Evolutionary conservation across 1,139 yeast genomes (phyloP), one percentile per base, ranked within the genome.

Genomic region (Candida sp.): DNA sequence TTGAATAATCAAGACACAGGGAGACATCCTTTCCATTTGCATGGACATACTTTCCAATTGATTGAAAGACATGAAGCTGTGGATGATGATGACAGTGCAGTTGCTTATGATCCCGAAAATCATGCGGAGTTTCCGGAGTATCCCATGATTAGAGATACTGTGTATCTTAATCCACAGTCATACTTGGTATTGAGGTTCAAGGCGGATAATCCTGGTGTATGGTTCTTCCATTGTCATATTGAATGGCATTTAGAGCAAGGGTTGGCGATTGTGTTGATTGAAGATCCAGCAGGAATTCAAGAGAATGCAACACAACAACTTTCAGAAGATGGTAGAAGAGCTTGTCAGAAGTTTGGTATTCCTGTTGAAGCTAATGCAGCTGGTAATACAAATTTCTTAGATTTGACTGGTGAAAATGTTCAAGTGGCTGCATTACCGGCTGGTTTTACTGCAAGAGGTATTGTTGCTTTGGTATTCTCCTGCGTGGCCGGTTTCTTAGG

Each of bases 201-300:
- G 52, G 89, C 95, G 41, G 81, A 84, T 56, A 87, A 88, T 62
- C 96, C 96, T 23, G 96, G 96, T 56, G 89, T 87, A 35, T 88
- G 96, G 95, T 74, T 85, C 57, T 89, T 89, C 87, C 97, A 89
- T 63, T 90, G 97, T 68, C 97, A 89, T 57, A 84, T 89, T 52
- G 96, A 89, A 57, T 89, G 97, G 97, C 97, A 89, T 70, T 77
- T 89, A 71, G 82, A 81, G 56, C 96, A 88, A 66, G 97, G 97
- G 48, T 75, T 89, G 48, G 91, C 90, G 12, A 68, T 84, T 46
- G 75, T 79, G 2, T 75, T 85, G 34, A 70, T 88, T 41, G 96
- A 88, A 66, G 90, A 88, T 35, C 96, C 96, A 21, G 53, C 67
- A 33, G 64, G 66, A 23, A 60, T 84, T 36, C 81, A 80, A 55